Percentiles rank a stretch among this genome's conserved stretches.
Conservation (phyloP, 331 rosid genomes). For the Ulmus americana region DNA sequence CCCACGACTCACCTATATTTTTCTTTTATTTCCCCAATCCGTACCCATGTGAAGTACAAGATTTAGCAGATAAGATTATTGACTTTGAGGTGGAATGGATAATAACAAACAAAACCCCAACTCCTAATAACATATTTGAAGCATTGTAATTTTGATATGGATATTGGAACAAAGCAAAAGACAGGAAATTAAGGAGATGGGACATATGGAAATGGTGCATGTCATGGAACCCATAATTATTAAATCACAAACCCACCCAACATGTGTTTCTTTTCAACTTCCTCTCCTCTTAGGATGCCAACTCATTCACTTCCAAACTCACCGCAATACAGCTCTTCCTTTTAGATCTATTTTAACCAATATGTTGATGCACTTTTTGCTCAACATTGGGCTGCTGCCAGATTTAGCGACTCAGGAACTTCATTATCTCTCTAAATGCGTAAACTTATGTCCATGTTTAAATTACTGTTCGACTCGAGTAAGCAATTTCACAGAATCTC, state of each 20-base stretch:
- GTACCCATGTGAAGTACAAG: constrained; percentile 27
- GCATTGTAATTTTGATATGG: constrained; percentile 13
- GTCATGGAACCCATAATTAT: constrained; percentile 23
- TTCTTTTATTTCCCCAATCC: constrained; percentile 8
- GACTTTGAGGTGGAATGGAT: not conserved
- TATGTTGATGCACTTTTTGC: no score
- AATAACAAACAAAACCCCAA: not conserved
- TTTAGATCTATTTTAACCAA: no score
- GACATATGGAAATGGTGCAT: constrained; percentile 24
- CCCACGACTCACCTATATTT: not conserved
- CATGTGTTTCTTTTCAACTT: constrained; percentile 2
- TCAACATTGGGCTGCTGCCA: no score
- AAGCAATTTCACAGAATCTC: no score
- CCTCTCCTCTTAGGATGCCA: constrained; percentile 23
- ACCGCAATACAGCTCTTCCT: no score
- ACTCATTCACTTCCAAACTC: constrained; percentile 16
- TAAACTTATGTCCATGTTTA: no score
- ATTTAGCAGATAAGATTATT: not conserved
- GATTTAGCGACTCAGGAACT: no score
- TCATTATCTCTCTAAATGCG: no score
- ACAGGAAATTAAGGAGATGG: not conserved
- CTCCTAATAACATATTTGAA: not conserved
- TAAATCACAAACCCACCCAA: constrained; percentile 7
- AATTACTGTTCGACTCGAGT: no score
- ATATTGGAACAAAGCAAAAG: constrained; percentile 20